A percentile compares a stretch with the other conserved stretches of the same genome.
These are phyloP conservation scores for Botrytis sinoallii DNA, from an alignment of 2,329 filamentous ascomycete genomes.

Conservation along the genomic window DNA sequence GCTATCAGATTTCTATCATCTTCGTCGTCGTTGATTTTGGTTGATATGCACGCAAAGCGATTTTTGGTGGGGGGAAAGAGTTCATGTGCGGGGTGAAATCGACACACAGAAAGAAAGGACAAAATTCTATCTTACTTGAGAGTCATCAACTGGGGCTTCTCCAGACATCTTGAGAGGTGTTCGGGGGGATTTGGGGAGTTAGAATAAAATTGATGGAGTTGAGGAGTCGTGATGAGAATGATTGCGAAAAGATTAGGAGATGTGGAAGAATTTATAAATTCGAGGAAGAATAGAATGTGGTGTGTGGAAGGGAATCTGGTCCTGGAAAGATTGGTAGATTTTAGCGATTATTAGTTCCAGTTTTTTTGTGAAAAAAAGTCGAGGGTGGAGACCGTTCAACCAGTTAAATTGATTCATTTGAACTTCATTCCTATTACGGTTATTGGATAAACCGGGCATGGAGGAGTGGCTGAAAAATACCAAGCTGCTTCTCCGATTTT, in stretches of 20 bases:
- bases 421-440: constrained; percentile 1
- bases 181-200: not conserved
- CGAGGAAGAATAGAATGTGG: constrained; percentile 27
- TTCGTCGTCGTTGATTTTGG: constrained; percentile 11
- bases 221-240: constrained; percentile 15
- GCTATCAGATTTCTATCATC: constrained; percentile 18
- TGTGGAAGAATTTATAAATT: constrained; percentile 18
- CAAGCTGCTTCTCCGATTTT: not conserved
- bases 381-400: not conserved
- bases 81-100: constrained; percentile 15
- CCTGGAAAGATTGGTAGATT: not conserved
- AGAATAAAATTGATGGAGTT: constrained; percentile 34
- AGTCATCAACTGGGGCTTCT: constrained; percentile 41
- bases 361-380: constrained; percentile 16
- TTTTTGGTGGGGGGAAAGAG: constrained; percentile 30
- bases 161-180: constrained; percentile 55
- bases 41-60: constrained; percentile 30
- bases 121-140: constrained; percentile 51
- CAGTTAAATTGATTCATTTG: constrained; percentile 18
- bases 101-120: constrained; percentile 24
- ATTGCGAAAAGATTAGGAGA: constrained; percentile 14
- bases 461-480: constrained; percentile 1
- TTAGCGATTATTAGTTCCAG: constrained; percentile 16
- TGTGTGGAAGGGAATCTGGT: constrained; percentile 22
- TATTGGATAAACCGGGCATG: not conserved